Evolutionary conservation across 2,329 filamentous ascomycete species (phyloP), one percentile per base, ranked within the genome.

Genomic region (Aureobasidium sp.): DNA sequence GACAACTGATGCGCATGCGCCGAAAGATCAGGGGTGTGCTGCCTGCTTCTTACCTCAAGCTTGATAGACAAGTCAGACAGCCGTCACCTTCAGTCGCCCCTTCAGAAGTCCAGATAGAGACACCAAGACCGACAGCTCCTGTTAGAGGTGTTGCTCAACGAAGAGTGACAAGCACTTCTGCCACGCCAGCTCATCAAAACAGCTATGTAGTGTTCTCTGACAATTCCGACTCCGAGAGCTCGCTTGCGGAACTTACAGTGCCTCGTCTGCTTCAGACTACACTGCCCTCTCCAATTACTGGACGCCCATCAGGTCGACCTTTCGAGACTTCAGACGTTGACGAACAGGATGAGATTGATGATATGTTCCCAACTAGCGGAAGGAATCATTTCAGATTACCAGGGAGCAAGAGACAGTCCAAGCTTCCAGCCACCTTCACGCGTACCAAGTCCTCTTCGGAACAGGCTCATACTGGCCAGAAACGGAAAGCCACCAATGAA

Each of bases 21-120:
- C 77, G 72, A 60, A 74, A 73, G 41, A 81, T 81, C 52, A 77
- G 71, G 68, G 78, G 78, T 14, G 79, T 81, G 8, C 68, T 81
- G 20, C 79, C 79, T 29, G 79, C 79, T 34, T 81, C 79, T 1
- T 81, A 78, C 77, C 67, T 81, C 56, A 78, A 74, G 56, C 73
- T 81, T 31, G 78, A 81, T 63, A 68, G 70, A n/a, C 71, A 76
- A 42, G 64, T 67, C 17, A 31, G 62, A 57, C 63, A 34, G 25
- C 47, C 52, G 27, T 49, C 63, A 8, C 51, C 61, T 34, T 57
- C 53, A 5, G 11, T n/a, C 8, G 27, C 20, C 5, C 20, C 44
- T 11, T 14, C 22, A 2, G 36, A 42, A 25, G 49, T 15, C 12
- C 37, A 48, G n/a, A 42, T 7, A 3, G 49, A 42, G 12, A 49